Evolutionary conservation across 1,139 yeast species (phyloP).

Genomic region (Taiozyma sp.): DNA sequence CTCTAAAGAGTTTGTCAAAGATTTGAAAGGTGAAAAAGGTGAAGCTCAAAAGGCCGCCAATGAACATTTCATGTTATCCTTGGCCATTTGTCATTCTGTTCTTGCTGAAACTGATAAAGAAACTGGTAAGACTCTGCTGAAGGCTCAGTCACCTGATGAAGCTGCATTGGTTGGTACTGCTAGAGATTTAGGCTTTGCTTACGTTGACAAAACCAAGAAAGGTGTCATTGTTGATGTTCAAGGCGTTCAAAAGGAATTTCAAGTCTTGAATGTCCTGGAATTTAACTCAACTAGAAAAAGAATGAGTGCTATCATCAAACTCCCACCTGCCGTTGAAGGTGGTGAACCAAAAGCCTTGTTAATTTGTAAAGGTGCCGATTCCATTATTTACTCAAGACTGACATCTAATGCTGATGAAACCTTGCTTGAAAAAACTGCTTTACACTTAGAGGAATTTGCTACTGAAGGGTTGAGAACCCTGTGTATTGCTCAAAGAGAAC

Average conservation of each 20-base stretch:
- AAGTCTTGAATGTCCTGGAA: conserved; percentile 70
- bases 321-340: conserved; percentile 29
- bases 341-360: conserved; percentile 40
- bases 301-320: conserved; percentile 83
- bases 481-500: conserved; percentile 81
- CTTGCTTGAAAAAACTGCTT: conserved; percentile 59
- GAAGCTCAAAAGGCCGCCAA: conserved; percentile 58
- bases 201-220: conserved; percentile 67
- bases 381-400: conserved; percentile 76
- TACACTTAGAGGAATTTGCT: conserved; percentile 89
- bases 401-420: conserved; percentile 33
- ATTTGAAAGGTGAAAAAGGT: conserved; percentile 46
- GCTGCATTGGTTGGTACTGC: conserved; percentile 95
- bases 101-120: conserved; percentile 61
- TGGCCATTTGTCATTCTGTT: conserved; percentile 94
- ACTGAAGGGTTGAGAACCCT: conserved; percentile 93
- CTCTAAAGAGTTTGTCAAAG: conserved; percentile 59
- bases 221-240: conserved; percentile 68
- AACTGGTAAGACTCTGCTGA: conserved; percentile 57
- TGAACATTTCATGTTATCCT: conserved; percentile 77
- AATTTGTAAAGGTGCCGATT: conserved; percentile 80
- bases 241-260: conserved; percentile 67
- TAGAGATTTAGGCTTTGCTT: conserved; percentile 83
- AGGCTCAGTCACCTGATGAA: conserved; percentile 97
- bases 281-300: conserved; percentile 90